These are phyloP conservation scores for Vitis hybrid DNA, from an alignment of 177 flowering plant species.

Conservation along the genomic window DNA sequence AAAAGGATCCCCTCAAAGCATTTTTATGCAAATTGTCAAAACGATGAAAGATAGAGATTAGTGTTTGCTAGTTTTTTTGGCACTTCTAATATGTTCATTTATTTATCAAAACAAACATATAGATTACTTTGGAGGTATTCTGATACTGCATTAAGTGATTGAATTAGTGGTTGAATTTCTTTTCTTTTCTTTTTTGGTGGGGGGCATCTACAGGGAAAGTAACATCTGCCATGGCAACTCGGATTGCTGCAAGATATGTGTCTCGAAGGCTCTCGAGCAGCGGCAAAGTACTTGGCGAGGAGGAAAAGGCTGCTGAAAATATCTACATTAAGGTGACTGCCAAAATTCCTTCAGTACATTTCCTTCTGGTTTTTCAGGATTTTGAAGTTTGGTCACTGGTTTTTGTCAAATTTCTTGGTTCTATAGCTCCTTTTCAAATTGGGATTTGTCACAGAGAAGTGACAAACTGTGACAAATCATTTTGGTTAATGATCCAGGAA, in stretches of 20 bases:
- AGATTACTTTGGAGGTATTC: no score
- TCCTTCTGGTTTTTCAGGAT: background rate
- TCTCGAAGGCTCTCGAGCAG: constrained; percentile 66
- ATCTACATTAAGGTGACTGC: constrained; percentile 74
- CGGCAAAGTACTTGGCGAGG: constrained; percentile 81
- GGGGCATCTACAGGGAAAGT: background rate
- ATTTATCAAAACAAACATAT: no score
- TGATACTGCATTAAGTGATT: background rate
- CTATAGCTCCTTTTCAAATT: background rate
- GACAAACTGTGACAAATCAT: background rate
- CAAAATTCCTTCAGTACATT: background rate
- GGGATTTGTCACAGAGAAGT: background rate
- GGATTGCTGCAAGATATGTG: constrained; percentile 42
- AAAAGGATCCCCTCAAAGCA: no score
- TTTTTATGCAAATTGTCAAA: no score
- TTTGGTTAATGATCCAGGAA: background rate
- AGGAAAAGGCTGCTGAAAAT: constrained; percentile 95
- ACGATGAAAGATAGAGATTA: no score
- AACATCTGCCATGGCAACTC: constrained; percentile 41
- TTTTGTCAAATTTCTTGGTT: background rate
- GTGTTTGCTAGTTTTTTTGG: no score
- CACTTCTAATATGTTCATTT: no score
- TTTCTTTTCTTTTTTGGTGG: background rate
- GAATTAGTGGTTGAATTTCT: background rate
- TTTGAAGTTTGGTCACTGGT: background rate